Base-by-base conservation (phyloP, 1,284 basidiomycete species). In the Anthracocystis walkeri region DNA sequence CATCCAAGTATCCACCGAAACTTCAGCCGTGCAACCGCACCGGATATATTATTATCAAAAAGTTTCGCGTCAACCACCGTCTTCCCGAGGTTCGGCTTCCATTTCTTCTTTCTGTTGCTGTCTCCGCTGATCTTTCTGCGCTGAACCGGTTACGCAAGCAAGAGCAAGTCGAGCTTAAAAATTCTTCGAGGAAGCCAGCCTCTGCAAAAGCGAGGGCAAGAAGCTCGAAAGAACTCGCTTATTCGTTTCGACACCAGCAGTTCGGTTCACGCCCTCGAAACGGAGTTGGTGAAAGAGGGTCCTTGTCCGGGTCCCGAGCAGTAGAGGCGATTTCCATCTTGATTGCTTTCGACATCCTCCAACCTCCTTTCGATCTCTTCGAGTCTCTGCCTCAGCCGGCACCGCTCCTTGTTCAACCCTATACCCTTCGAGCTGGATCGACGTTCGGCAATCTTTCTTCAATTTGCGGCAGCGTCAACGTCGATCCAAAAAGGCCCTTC, bases 251-350 rank as follows among this genome's bases (percentile, higher is more conserved):
- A 18, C 53, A 50, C 49, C 31, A 50, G 33, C 18, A 23, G 21
- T 35, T 38, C 33, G 50, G 50, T 25, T 38, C 33, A 21, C 31
- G 27, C 10, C 31, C 23, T n/a, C 6, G 23, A 46, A 12, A 25
- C 44, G 21, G 44, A 45, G 44, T 46, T 46, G 5, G 46, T 29
- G 31, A 31, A 49, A 49, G 25, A 29, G 29, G 48, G 48, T 29
- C 48, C 29, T 20, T 49, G 27, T 12, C 48, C 27, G 48, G n/a
- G 7, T 49, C 48, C 29, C 48, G 48, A 49, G 48, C 48, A 4
- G 18, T 2, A 31, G 8, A 7, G 20, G 20, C 11, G 46, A 48
- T n/a, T n/a, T 31, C 18, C 18, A n/a, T 31, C 48, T 12, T 14
- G 48, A 5, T 18, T 29, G 16, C 25, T 4, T 4, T 49, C 29